Evolutionary conservation across 192 early-diverging fungal genomes (phyloP).

Genomic region (Dispira parvispora): DNA sequence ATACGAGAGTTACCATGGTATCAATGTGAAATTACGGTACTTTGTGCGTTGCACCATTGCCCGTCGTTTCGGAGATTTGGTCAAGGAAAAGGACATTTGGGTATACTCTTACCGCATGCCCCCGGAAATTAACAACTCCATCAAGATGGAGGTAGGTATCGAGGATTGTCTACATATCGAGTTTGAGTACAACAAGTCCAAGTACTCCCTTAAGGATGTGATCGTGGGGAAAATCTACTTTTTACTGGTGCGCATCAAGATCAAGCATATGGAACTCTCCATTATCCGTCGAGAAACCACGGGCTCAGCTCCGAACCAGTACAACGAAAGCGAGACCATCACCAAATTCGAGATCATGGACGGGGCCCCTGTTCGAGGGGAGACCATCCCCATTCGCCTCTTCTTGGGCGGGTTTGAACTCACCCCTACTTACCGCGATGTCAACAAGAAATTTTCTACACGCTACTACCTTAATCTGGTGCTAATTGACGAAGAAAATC

Average conservation of each 20-base stretch:
- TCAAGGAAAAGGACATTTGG: constrained; percentile 91
- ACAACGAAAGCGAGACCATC: constrained; percentile 97
- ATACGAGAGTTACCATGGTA: constrained; percentile 94
- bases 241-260: constrained; percentile 96
- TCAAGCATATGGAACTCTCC: constrained; percentile 98
- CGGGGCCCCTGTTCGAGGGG: constrained; percentile 89
- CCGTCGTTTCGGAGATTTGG: constrained; percentile 72
- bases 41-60: constrained; percentile 86
- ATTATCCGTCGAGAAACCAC: constrained; percentile 97
- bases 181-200: constrained; percentile 99
- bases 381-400: constrained; percentile 95
- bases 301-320: constrained; percentile 90
- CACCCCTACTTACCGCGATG: constrained; percentile 95
- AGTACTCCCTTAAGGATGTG: constrained; percentile 96
- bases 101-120: constrained; percentile 95
- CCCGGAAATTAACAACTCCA: constrained; percentile 78
- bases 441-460: constrained; percentile 99
- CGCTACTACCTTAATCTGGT: constrained; percentile 97
- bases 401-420: constrained; percentile 95
- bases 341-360: constrained; percentile 99
- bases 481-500: constrained; percentile 95
- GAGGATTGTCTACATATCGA: constrained; percentile 99
- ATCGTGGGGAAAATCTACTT: constrained; percentile 99
- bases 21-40: constrained; percentile 85
- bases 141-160: constrained; percentile 99